These are phyloP conservation scores for Seiridium unicorne DNA, from an alignment of 2,329 filamentous ascomycete genomes.

Conservation along the genomic window DNA sequence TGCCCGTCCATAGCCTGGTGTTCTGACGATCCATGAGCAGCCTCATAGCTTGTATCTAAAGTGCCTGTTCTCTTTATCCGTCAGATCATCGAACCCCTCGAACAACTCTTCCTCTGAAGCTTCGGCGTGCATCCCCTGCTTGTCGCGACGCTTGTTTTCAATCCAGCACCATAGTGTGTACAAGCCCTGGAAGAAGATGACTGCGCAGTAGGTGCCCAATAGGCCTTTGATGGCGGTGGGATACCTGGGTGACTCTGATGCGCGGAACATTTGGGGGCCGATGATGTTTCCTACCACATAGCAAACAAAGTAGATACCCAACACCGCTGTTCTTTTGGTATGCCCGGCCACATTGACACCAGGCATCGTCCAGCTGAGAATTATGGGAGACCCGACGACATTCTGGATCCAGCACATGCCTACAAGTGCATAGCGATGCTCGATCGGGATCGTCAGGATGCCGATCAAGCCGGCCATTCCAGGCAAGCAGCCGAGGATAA, in stretches of 20 bases:
- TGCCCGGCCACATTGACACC: slow-evolving; percentile 23
- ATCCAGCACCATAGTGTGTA: slow-evolving; percentile 26
- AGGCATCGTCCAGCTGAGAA: slow-evolving; percentile 28
- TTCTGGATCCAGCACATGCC: slow-evolving; percentile 21
- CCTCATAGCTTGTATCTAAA: slow-evolving; percentile 10
- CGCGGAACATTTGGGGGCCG: slow-evolving; percentile 20
- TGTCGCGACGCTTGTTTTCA: slow-evolving; percentile 21
- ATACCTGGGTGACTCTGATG: slow-evolving; percentile 14
- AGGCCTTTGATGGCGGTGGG: background rate
- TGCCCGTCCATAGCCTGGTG: too few relatives aligned
- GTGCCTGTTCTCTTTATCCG: slow-evolving; percentile 17
- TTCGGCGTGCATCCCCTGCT: slow-evolving; percentile 22
- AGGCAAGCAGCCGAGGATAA: too few relatives aligned
- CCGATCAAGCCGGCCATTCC: slow-evolving; percentile 18
- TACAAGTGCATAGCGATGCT: slow-evolving; percentile 21
- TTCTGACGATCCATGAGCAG: too few relatives aligned
- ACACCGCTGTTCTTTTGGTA: slow-evolving; percentile 19
- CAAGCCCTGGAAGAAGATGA: slow-evolving; percentile 18
- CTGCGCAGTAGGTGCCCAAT: slow-evolving; percentile 4
- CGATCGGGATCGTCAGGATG: slow-evolving; percentile 24
- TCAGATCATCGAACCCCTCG: slow-evolving; percentile 21
- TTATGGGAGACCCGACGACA: slow-evolving; percentile 31
- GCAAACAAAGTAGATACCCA: slow-evolving; percentile 15
- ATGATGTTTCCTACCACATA: slow-evolving; percentile 17
- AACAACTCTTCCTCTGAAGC: slow-evolving; percentile 23